phyloP scores from a whole-genome alignment of 1,284 basidiomycete species.

The Nidula niveotomentosa region DNA sequence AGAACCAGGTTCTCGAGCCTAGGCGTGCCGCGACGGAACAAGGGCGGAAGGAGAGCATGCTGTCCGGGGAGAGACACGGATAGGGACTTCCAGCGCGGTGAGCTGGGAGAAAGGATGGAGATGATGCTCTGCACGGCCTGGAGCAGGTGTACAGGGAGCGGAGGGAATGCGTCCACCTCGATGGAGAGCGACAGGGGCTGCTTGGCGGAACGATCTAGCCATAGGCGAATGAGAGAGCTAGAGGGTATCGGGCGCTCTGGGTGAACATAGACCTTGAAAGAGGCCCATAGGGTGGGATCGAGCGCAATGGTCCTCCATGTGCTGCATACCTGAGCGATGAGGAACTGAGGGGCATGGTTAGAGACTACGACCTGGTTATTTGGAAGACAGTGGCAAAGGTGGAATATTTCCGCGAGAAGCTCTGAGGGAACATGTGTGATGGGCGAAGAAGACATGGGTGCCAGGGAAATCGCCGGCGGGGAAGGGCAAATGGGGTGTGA shows the following conservation, averaged over 20 bases:
- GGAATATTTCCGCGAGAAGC: slow-evolving; percentile 17
- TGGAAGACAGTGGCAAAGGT: not conserved
- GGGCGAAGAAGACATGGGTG: not conserved
- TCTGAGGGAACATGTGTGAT: slow-evolving; percentile 14
- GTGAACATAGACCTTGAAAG: slow-evolving; percentile 10
- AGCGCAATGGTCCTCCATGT: slow-evolving; percentile 15
- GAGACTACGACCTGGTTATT: slow-evolving; percentile 5
- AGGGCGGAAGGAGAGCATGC: slow-evolving; percentile 8
- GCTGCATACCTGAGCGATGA: slow-evolving; percentile 16
- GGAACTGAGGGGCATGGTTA: slow-evolving; percentile 12
- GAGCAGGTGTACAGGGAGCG: slow-evolving; percentile 3
- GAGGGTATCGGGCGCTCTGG: not conserved
- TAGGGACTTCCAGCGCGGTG: slow-evolving; percentile 14
- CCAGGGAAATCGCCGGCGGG: too few species aligned
- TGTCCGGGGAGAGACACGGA: slow-evolving; percentile 15
- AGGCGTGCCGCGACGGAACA: slow-evolving; percentile 7
- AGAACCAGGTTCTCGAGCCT: slow-evolving; percentile 13
- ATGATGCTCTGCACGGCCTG: slow-evolving; percentile 7
- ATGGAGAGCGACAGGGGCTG: slow-evolving; percentile 14
- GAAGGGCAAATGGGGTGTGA: too few species aligned
- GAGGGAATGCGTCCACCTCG: slow-evolving; percentile 14
- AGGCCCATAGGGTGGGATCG: slow-evolving; percentile 14
- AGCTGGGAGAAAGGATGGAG: slow-evolving; percentile 6
- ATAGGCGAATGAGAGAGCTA: slow-evolving; percentile 8
- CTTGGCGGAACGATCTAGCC: slow-evolving; percentile 11